Percentiles rank a stretch among this genome's conserved stretches.
Conservation (phyloP, 1,284 basidiomycete genomes). For the Kwoniella shivajii region DNA sequence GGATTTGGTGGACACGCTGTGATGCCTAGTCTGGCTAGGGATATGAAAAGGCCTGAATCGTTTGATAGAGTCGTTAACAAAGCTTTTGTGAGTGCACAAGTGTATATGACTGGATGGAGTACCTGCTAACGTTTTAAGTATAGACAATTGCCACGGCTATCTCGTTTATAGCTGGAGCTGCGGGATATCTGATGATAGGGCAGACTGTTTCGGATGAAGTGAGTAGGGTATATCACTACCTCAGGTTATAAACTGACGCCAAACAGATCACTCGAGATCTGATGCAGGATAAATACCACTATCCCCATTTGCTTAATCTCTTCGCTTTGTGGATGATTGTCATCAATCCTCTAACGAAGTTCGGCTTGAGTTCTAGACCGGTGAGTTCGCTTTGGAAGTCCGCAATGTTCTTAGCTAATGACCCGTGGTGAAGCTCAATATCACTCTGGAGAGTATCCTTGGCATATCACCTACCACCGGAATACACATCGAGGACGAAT, state of each 20-base stretch:
- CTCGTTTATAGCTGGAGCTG: conserved; percentile 77
- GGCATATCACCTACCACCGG: conserved; percentile 14
- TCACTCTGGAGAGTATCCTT: conserved; percentile 56
- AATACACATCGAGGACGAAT: not conserved
- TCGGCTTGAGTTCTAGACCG: conserved; percentile 80
- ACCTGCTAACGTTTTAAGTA: not conserved
- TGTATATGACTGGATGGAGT: not conserved
- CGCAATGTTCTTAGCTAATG: not conserved
- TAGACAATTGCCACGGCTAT: conserved; percentile 75
- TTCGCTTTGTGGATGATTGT: conserved; percentile 88
- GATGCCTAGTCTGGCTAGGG: conserved; percentile 83
- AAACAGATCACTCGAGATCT: conserved; percentile 81
- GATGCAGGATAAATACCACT: conserved; percentile 69
- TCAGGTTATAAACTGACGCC: not conserved
- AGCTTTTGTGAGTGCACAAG: conserved; percentile 49
- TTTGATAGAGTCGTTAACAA: conserved; percentile 62
- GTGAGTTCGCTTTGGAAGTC: conserved; percentile 55
- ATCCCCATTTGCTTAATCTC: conserved; percentile 72
- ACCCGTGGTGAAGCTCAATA: conserved; percentile 62
- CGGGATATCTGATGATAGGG: conserved; percentile 93
- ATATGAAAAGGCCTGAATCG: conserved; percentile 81
- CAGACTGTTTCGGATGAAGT: conserved; percentile 79
- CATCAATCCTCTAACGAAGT: conserved; percentile 84
- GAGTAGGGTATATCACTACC: conserved; percentile 28
- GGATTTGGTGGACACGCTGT: conserved; percentile 95